Evolutionary conservation across 164 flowering plant genomes (phyloP).

Genomic region (Chimonanthus salicifolius): DNA sequence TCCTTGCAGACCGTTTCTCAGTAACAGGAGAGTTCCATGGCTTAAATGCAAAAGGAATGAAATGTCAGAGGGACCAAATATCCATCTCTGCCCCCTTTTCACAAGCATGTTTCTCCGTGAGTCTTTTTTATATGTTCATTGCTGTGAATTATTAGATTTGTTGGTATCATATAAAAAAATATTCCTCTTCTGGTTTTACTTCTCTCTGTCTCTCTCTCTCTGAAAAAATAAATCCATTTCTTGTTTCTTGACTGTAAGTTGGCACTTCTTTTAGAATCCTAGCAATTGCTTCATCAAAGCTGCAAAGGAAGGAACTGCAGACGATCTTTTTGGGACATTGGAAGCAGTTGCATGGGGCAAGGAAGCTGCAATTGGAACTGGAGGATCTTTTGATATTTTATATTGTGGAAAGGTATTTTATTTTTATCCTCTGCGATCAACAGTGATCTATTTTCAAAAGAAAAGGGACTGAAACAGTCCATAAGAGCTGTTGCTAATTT

Average conservation of each 20-base stretch:
- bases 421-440: not conserved
- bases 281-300: slow-evolving; percentile 64
- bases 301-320: slow-evolving; percentile 55
- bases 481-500: too few species aligned
- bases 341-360: slow-evolving; percentile 94
- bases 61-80: slow-evolving; percentile 43
- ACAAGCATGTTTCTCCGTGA: slow-evolving; percentile 83
- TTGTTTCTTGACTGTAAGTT: slow-evolving; percentile 1
- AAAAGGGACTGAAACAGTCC: too few species aligned
- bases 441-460: not conserved
- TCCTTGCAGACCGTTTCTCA: slow-evolving; percentile 65
- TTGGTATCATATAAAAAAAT: not conserved
- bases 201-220: not conserved
- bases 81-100: slow-evolving; percentile 60
- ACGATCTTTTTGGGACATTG: slow-evolving; percentile 64
- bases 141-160: not conserved
- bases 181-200: not conserved
- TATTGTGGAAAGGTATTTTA: slow-evolving; percentile 56
- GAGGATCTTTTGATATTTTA: slow-evolving; percentile 62
- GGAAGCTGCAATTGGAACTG: slow-evolving; percentile 61
- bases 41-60: slow-evolving; percentile 60
- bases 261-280: slow-evolving; percentile 52
- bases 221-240: not conserved
- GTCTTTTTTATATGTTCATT: slow-evolving; percentile 14
- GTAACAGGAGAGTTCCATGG: slow-evolving; percentile 79